Base-by-base conservation (phyloP, 2,329 filamentous ascomycete species). In the Aspergillus fijiensis region DNA sequence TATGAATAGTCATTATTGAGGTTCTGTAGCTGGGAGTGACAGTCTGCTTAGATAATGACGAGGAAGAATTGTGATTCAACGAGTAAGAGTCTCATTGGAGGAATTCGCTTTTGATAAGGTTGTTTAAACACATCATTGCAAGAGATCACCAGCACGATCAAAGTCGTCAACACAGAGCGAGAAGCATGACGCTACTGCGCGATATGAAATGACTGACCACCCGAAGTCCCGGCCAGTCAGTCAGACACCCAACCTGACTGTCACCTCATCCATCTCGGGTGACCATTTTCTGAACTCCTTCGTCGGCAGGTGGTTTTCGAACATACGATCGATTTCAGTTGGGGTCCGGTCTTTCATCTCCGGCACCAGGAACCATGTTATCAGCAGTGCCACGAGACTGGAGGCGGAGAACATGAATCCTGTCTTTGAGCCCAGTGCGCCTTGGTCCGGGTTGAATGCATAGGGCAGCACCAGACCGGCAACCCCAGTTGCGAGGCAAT, bases 321-420 rank as follows among this genome's bases (percentile, higher is more conserved):
- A 75, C 71, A 76, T 72, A 4, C 57, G 31, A 67, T 85, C 82
- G 59, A 85, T 81, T 64, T 84, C 81, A 42, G 73, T 72, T 0
- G 78, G 72, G 1, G 70, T 80, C 21, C 81, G 70, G 4, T 80
- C 80, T 69, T 80, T 81, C 73, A 84, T 85, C 67, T 87, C 84
- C 0, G 84, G 84, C 0, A 86, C 72, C 39, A 74, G 72, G 11
- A 77, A 70, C 72, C 76, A 86, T 0, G 79, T 76, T 0, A 79
- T 50, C 1, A 72, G 58, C 3, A 66, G 47, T 1, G 63, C 72
- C 0, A 77, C 2, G 0, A 74, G 5, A 61, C 72, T 75, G n/a
- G 75, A 63, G 0, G 65, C 77, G 11, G 69, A 67, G 60, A 75
- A 80, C 5, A 79, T 71, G 58, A 80, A 80, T 0, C 75, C 79